Evolutionary conservation across 495 filamentous ascomycete species (phyloP), one percentile per base, ranked within the genome.

Genomic region (Cryomyces minteri): DNA sequence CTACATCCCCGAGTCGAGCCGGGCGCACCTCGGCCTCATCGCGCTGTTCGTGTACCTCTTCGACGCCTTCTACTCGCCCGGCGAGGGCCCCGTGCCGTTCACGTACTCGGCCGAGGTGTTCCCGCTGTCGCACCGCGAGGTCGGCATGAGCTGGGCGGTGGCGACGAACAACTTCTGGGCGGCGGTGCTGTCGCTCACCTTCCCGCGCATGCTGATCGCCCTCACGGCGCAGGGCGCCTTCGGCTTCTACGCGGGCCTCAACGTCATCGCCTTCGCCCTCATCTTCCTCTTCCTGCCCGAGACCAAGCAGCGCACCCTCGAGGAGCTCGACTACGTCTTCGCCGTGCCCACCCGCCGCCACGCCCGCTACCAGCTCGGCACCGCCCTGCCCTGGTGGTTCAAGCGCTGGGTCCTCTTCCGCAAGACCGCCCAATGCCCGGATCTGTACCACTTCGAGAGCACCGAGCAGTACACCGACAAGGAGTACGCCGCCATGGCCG

Each of bases 251-350:
- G 80, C 78, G 32, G 76, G 60, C 6, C 67, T 84, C 47, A 87
- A 87, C 51, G 57, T 83, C 11, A 62, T 75, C 29, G 82, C 79
- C 6, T 66, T 84, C n/a, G 51, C 76, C 30, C 67, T 81, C 62
- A 81, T 85, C 50, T 80, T 84, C 59, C 64, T 85, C 43, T 84
- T 70, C 62, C 67, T 88, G 5, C 80, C 79, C 6, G 82, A 87
- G 61, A 86, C 82, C 0, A 87, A 86, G 59, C 80, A 83, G 55
- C 70, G 73, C 31, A 83, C 80, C 4, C 71, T 87, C 7, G 77
- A 81, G 51, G 77, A 80, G 40, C 45, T 62, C 10, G 60, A 63
- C 39, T 59, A 58, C 46, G 48, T 54, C 43, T 63, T 62, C 51
- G 53, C 47, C 0, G 50, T 63, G 33, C 57, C 60, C 7, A 61